Base-by-base conservation (phyloP, 495 filamentous ascomycete genomes). In the Talaromyces adpressus region DNA sequence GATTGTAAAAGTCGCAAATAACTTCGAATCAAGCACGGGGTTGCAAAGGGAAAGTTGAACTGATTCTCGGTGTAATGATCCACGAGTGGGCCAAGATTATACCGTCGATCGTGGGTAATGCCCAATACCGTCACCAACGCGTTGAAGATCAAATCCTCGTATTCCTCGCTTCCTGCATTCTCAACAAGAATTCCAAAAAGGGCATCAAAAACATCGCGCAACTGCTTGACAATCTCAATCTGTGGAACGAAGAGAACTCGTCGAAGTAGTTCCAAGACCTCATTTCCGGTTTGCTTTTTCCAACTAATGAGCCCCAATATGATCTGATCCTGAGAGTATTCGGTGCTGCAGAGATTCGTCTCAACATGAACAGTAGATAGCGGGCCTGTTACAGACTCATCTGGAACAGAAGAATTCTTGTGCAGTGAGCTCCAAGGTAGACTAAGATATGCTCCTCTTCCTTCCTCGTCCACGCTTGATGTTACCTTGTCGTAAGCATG, bases 31-130 rank as follows among this genome's bases (percentile, higher is more conserved):
- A 99, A 82, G 71, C 92, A 97, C n/a, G 91, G 86, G 0, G 91
- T 94, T 6, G 91, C 92, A 70, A 93, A 96, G 1, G 93, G 92
- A 71, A 95, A 97, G 70, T 95, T 92, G 75, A 97, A 97, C 67
- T 86, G 85, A 52, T 77, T 87, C 68, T 94, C 89, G n/a, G 91
- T 90, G 69, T 98, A 97, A 64, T 89, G 83, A 71, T 97, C 93
- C 25, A 98, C 91, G 30, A 97, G 78, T 1, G 95, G 92, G 6
- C 88, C 87, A 12, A 99, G 76, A 66, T 96, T 93, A 77, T 96
- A 99, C 11, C 94, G 80, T 63, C 94, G 86, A 76, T 99, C 94
- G 70, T 97, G 91, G 27, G 96, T 90, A 67, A 98, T 97, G 20
- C 92, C 90, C 47, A 99, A 77, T 8, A 98, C 91, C 11, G 88